phyloP scores from a whole-genome alignment of 1,284 basidiomycete genomes.

The Cystobasidium slooffiae region DNA sequence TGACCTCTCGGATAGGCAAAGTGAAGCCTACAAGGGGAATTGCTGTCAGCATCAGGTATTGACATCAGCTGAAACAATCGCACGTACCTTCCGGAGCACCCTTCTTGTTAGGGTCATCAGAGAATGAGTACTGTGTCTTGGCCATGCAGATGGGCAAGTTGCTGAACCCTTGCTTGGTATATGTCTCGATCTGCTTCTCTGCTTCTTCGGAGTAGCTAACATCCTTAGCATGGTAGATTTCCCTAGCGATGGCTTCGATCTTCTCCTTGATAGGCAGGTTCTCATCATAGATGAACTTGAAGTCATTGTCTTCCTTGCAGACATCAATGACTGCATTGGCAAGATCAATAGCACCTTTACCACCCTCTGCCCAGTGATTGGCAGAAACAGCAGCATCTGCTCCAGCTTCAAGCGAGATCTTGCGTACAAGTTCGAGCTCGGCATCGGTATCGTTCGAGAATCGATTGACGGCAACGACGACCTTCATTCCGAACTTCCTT shows the following conservation, averaged over 20 bases:
- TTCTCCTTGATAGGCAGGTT: constrained; percentile 82
- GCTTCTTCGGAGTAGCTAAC: constrained; percentile 71
- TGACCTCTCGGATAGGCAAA: constrained; percentile 86
- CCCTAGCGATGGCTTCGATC: constrained; percentile 81
- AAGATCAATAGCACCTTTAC: constrained; percentile 80
- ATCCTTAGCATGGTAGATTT: constrained; percentile 90
- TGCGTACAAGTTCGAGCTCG: constrained; percentile 82
- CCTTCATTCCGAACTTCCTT: constrained; percentile 94
- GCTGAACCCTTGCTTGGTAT: constrained; percentile 85
- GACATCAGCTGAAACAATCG: constrained; percentile 9
- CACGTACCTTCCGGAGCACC: constrained; percentile 72
- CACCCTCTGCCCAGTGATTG: constrained; percentile 96
- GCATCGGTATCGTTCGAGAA: constrained; percentile 90
- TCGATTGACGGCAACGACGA: constrained; percentile 92
- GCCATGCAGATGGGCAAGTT: constrained; percentile 67
- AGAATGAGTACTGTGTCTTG: constrained; percentile 97
- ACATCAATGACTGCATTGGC: constrained; percentile 83
- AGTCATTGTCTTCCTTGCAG: constrained; percentile 72
- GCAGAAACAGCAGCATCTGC: constrained; percentile 94
- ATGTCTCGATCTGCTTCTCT: constrained; percentile 83
- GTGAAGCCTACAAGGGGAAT: constrained; percentile 70
- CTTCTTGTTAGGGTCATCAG: constrained; percentile 89
- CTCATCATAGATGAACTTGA: constrained; percentile 89
- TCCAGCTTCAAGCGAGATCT: constrained; percentile 79
- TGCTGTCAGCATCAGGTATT: constrained; percentile 12